Evolutionary conservation across 306 rosid species (phyloP).

Genomic region (Glycine tomentella): DNA sequence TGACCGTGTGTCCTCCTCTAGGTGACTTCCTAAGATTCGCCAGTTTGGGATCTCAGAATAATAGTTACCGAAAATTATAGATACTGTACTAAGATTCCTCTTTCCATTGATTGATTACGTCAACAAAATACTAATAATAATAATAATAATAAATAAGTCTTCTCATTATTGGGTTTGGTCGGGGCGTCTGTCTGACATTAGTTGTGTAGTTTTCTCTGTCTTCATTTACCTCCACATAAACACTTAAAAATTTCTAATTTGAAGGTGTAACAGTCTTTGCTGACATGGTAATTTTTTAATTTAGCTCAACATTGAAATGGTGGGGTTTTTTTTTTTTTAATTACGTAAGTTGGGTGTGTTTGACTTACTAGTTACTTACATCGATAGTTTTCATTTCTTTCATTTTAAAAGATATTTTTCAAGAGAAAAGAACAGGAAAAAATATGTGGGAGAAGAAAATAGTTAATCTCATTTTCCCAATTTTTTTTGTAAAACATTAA

Average conservation of each 20-base stretch:
- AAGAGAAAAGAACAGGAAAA: too few relatives aligned
- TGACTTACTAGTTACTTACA: not conserved
- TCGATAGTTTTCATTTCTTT: not conserved
- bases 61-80: not conserved
- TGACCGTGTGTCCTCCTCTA: too few relatives aligned
- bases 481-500: too few relatives aligned
- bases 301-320: not conserved
- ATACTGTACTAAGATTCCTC: not conserved
- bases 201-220: not conserved
- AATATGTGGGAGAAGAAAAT: too few relatives aligned
- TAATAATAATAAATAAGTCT: too few relatives aligned
- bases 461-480: too few relatives aligned
- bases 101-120: too few relatives aligned
- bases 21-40: not conserved
- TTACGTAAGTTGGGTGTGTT: not conserved
- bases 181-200: not conserved
- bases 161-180: not conserved
- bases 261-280: not conserved
- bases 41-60: slow-evolving; percentile 7
- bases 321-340: not conserved
- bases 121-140: too few relatives aligned
- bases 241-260: too few relatives aligned
- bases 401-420: too few relatives aligned
- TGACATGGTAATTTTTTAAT: not conserved
- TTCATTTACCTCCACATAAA: slow-evolving; percentile 2